These are phyloP conservation scores for Yarrowia osloensis DNA, from an alignment of 805 yeast species.

Conservation along the genomic window DNA sequence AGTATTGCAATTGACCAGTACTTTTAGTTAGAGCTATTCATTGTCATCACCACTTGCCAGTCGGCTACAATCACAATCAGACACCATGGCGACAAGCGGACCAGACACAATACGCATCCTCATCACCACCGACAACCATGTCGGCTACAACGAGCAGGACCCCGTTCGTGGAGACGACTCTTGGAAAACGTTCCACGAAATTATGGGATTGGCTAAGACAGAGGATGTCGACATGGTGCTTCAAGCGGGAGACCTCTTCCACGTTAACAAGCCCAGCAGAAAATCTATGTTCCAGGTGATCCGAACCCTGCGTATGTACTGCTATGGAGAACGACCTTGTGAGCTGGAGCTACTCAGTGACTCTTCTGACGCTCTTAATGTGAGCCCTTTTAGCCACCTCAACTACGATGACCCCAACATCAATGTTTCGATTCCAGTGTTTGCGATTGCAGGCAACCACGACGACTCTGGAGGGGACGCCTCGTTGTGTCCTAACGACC, in stretches of 20 bases:
- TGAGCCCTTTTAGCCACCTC: conserved; percentile 52
- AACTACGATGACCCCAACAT: conserved; percentile 90
- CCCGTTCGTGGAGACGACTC: conserved; percentile 89
- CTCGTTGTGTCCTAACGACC: conserved; percentile 79
- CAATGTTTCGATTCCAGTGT: conserved; percentile 87
- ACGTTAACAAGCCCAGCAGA: conserved; percentile 83
- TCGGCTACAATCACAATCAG: too few relatives aligned
- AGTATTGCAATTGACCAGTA: too few relatives aligned
- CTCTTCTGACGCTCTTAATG: conserved; percentile 59
- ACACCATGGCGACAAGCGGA: conserved; percentile 42
- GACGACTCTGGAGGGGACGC: conserved; percentile 90
- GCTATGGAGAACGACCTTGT: conserved; percentile 86
- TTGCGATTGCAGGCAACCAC: conserved; percentile 93
- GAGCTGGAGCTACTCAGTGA: conserved; percentile 82
- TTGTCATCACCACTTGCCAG: too few relatives aligned
- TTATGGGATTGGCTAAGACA: conserved; percentile 66
- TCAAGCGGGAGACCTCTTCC: conserved; percentile 93
- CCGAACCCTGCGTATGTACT: conserved; percentile 63
- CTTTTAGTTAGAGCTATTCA: too few relatives aligned
- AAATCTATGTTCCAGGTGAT: conserved; percentile 83
- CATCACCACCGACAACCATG: conserved; percentile 93
- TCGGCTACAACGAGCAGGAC: conserved; percentile 87
- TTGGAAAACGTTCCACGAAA: conserved; percentile 84
- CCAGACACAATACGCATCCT: conserved; percentile 76
- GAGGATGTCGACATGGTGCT: conserved; percentile 83